Conservation (phyloP, 164 flowering plant species). For the Brasenia schreberi region DNA sequence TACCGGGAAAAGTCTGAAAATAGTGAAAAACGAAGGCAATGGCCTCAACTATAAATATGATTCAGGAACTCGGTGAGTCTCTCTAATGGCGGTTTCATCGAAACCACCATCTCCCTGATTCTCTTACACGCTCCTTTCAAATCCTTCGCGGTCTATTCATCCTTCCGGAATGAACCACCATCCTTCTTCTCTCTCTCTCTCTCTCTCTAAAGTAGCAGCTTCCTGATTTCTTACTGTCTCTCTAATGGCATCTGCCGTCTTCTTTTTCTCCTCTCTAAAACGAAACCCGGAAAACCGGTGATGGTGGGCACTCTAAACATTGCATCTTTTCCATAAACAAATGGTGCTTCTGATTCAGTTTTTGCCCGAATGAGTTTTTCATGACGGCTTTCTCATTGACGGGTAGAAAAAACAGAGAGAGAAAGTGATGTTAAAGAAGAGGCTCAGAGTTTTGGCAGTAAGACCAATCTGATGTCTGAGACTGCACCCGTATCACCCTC, state of each 20-base stretch:
- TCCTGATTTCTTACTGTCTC: neutral
- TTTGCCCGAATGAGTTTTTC: neutral
- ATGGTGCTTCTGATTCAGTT: neutral
- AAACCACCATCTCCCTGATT: constrained; percentile 6
- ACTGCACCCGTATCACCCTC: constrained; percentile 8
- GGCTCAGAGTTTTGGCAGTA: constrained; percentile 46
- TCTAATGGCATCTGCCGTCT: too few relatives aligned
- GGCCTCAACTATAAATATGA: neutral
- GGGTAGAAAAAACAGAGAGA: neutral
- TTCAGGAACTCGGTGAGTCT: neutral
- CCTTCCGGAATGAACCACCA: neutral
- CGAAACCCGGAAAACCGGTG: neutral
- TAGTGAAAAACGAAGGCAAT: too few relatives aligned
- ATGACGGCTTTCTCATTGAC: constrained; percentile 1
- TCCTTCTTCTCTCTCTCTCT: neutral
- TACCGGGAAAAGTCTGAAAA: too few relatives aligned
- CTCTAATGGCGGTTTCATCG: neutral
- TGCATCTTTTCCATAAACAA: neutral
- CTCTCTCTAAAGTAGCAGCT: neutral
- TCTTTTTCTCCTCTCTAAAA: too few relatives aligned
- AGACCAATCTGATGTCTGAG: constrained; percentile 29
- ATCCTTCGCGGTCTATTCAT: neutral
- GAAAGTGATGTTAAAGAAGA: constrained; percentile 42
- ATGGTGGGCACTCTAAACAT: neutral
- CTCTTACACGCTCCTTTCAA: neutral